Evolutionary conservation across 768 basidiomycete species (phyloP).

Genomic region (Agrocybe pediades): DNA sequence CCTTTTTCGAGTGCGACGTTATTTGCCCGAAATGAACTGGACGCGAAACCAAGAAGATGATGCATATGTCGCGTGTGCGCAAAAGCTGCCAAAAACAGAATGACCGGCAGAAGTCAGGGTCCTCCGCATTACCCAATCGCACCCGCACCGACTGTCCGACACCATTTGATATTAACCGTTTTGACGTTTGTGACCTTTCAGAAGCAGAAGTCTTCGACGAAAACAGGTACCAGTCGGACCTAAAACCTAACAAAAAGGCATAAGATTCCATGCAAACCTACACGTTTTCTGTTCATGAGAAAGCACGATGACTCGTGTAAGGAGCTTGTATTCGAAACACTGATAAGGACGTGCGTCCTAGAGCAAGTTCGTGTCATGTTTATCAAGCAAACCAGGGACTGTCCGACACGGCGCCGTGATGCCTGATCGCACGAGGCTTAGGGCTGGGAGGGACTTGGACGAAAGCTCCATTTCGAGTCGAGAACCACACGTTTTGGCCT

Average conservation of each 20-base stretch:
- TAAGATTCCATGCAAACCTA: neutral
- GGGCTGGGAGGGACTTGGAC: constrained; percentile 16
- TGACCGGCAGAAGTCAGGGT: constrained; percentile 2
- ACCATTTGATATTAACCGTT: constrained; percentile 8
- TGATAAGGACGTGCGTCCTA: constrained; percentile 8
- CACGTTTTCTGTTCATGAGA: neutral
- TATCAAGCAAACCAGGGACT: constrained; percentile 6
- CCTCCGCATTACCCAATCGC: constrained; percentile 6
- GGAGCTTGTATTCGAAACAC: neutral
- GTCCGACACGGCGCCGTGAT: constrained; percentile 11
- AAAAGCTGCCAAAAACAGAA: constrained; percentile 6
- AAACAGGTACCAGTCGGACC: constrained; percentile 3
- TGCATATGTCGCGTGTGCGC: neutral
- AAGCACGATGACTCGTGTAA: neutral
- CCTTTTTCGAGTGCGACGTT: neutral
- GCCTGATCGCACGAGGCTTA: constrained; percentile 22
- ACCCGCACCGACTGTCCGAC: constrained; percentile 11
- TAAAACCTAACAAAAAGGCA: constrained; percentile 1
- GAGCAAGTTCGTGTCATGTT: neutral
- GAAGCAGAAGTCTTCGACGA: constrained; percentile 1
- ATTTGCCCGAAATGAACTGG: neutral
- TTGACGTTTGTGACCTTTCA: constrained; percentile 1
- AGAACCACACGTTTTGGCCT: constrained; percentile 35
- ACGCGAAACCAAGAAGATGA: neutral
- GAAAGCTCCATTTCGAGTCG: constrained; percentile 15